Conservation (phyloP, 306 rosid genomes). For the Malus fusca region DNA sequence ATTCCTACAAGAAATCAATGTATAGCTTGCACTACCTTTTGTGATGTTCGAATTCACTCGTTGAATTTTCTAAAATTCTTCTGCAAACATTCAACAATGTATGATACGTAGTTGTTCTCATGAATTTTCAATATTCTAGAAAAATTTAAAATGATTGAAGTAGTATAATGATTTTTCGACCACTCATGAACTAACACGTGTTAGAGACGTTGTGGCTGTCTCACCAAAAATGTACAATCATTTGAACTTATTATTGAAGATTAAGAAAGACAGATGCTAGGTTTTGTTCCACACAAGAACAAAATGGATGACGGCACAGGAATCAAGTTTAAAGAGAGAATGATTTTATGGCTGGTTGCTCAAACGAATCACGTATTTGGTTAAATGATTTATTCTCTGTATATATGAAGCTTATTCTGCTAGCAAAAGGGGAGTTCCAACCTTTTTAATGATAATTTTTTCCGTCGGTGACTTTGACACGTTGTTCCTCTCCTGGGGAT, state of each 20-base stretch:
- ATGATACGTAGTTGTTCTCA: fast-evolving
- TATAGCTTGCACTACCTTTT: not conserved
- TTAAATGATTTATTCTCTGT: not conserved
- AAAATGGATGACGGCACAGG: constrained; percentile 13
- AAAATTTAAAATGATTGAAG: no score
- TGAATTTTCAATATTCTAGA: no score
- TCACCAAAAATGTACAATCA: not conserved
- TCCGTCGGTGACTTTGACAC: no score
- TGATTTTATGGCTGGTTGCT: not conserved
- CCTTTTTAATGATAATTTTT: not conserved
- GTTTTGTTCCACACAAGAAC: not conserved
- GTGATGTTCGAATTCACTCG: not conserved
- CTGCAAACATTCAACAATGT: no score
- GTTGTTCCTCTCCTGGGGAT: fast-evolving
- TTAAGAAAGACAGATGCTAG: not conserved
- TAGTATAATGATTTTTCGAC: not conserved
- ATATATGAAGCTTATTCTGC: not conserved
- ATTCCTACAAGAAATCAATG: no score
- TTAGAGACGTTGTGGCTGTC: not conserved
- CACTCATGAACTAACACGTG: not conserved
- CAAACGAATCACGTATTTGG: not conserved
- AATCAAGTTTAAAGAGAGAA: not conserved
- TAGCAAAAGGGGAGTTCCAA: not conserved
- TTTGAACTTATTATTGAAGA: not conserved
- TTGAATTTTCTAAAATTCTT: no score